These are phyloP conservation scores for Pseudonitzschia multistriata DNA, from an alignment of 108 stramenopile genomes.

Conservation along the genomic window DNA sequence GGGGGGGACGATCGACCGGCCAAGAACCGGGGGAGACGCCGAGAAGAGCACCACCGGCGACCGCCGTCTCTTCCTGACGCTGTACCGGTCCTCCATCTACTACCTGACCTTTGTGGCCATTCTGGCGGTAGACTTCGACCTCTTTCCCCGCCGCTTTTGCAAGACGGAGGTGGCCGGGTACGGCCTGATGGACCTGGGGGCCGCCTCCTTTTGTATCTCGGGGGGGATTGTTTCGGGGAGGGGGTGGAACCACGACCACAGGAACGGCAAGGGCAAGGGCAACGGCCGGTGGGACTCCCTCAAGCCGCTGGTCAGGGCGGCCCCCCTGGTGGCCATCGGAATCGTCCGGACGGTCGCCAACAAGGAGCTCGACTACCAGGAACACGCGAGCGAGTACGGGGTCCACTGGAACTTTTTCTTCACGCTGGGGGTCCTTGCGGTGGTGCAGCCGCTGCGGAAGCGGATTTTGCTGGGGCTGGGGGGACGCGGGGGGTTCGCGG, in stretches of 20 bases:
- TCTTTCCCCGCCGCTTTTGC: constrained; percentile 91
- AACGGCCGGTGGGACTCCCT: neutral
- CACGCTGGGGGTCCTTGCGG: constrained; percentile 60
- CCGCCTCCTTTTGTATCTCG: constrained; percentile 85
- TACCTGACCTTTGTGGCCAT: constrained; percentile 88
- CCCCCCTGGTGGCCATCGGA: constrained; percentile 67
- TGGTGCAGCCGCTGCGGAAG: constrained; percentile 20
- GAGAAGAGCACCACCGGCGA: neutral
- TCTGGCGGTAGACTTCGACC: constrained; percentile 87
- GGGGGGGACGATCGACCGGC: no score
- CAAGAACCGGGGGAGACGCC: no score
- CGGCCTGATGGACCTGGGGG: constrained; percentile 96
- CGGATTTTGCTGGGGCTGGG: neutral
- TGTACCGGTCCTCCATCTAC: constrained; percentile 66
- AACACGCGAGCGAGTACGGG: constrained; percentile 97
- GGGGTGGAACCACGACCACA: constrained; percentile 9
- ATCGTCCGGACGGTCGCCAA: constrained; percentile 64
- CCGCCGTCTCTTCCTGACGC: no score
- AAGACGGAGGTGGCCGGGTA: constrained; percentile 92
- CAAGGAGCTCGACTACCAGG: constrained; percentile 88
- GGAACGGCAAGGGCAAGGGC: neutral
- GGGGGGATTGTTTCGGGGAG: constrained; percentile 62
- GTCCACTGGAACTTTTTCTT: constrained; percentile 99
- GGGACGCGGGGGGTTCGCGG: neutral
- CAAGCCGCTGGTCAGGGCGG: constrained; percentile 40